Evolutionary conservation across 75 land plant species (phyloP), one percentile per base, ranked within the genome.

Genomic region (Selaginella moellendorffii): DNA sequence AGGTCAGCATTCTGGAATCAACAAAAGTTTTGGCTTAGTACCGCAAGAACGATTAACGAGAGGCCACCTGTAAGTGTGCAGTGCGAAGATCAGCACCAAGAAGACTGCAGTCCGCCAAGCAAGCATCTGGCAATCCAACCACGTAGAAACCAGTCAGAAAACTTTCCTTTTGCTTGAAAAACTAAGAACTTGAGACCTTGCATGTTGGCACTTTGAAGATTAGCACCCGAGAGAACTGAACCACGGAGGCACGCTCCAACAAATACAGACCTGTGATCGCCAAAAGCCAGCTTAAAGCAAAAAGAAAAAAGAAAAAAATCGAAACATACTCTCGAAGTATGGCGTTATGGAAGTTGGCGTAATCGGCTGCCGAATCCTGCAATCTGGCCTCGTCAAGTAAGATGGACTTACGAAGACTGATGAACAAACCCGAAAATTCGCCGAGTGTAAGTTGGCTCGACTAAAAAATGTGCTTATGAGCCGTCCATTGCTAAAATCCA

Each of bases 151-250:
- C 10, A 36, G 46, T 5, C 10, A 36, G 46, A 36, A 14, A 19
- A n/a, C n/a, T n/a, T n/a, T n/a, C n/a, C n/a, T n/a, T n/a, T n/a
- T n/a, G n/a, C n/a, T n/a, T n/a, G n/a, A 27, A 17, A n/a, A 28
- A n/a, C 5, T 24, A 25, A 22, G 24, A 64, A 60, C 12, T 46
- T 69, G 2, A 53, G 52, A 77, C 91, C 96, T 76, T 83, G 87
- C 27, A 89, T 71, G 61, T 79, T 86, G 36, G 96, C 96, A 83
- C 96, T 89, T 63, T 89, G 96, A 52, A 89, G 76, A 73, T 81
- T 81, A 24, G 96, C 84, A 28, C 87, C 83, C 73, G 90, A 79
- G 67, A 89, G 66, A 29, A 86, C 62, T 29, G 90, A 80, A 64
- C 87, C 85, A 27, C 79, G 76, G 65, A 89, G 86, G 53, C 81